A percentile compares a stretch with the other conserved stretches of the same genome.
phyloP scores from a whole-genome alignment of 768 basidiomycete species.

The Boletus patriciae region DNA sequence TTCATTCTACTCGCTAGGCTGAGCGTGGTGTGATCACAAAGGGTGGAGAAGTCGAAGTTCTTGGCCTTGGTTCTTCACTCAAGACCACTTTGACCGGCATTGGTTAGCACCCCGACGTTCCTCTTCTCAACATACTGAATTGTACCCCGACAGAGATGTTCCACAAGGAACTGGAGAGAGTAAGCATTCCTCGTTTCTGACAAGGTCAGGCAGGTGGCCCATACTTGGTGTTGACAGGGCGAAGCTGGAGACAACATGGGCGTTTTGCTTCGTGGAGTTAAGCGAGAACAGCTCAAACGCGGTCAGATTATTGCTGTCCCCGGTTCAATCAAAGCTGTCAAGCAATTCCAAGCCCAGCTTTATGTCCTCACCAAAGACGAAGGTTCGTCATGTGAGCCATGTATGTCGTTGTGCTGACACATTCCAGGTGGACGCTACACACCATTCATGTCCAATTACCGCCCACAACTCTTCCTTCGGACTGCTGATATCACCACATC shows the following conservation, averaged over 20 bases:
- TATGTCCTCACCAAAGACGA: constrained; percentile 52
- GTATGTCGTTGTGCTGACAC: constrained; percentile 46
- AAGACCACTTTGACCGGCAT: constrained; percentile 97
- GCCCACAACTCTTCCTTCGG: constrained; percentile 93
- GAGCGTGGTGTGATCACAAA: constrained; percentile 92
- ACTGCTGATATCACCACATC: constrained; percentile 90
- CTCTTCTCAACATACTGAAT: constrained; percentile 4
- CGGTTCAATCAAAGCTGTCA: constrained; percentile 89
- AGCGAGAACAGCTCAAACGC: constrained; percentile 92
- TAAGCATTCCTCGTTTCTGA: constrained; percentile 31
- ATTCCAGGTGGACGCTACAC: constrained; percentile 70
- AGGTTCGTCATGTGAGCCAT: constrained; percentile 37
- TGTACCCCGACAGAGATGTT: constrained; percentile 77
- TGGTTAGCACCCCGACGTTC: constrained; percentile 42
- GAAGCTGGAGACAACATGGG: constrained; percentile 99
- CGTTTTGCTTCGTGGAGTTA: constrained; percentile 91
- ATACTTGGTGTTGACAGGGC: constrained; percentile 47
- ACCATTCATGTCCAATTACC: constrained; percentile 92
- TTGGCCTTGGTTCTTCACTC: constrained; percentile 77
- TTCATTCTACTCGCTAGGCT: constrained; percentile 47
- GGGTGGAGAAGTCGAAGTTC: constrained; percentile 89
- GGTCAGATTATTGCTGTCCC: constrained; percentile 90
- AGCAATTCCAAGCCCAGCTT: constrained; percentile 92
- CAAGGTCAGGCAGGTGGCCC: constrained; percentile 1
- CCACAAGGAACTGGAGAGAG: constrained; percentile 98